Conservation (phyloP, 306 rosid species). For the Geum urbanum region DNA sequence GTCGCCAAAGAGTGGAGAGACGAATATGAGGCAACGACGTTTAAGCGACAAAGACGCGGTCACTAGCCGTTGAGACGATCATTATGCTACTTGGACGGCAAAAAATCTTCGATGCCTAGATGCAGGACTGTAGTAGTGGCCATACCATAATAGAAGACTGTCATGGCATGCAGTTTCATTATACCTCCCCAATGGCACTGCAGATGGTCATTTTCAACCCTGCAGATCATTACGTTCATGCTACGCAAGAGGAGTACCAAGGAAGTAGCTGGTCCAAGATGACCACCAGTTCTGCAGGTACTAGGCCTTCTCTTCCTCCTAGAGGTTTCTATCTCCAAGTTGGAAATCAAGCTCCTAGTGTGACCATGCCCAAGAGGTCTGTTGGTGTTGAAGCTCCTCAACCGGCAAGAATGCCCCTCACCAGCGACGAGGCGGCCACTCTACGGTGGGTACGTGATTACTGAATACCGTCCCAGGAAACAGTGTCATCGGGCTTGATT, state of each 20-base stretch:
- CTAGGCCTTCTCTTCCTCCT: background rate
- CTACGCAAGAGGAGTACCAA: background rate
- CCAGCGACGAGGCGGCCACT: constrained; percentile 18
- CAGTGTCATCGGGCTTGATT: background rate
- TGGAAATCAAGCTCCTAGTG: constrained; percentile 1
- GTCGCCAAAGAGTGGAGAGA: too few relatives aligned
- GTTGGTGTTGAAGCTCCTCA: constrained; percentile 17
- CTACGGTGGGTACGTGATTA: background rate
- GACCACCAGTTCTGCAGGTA: background rate
- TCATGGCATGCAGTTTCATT: background rate
- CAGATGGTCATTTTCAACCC: background rate
- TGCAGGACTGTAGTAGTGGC: too few relatives aligned
- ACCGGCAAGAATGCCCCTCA: background rate
- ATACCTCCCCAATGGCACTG: background rate
- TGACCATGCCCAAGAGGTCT: background rate
- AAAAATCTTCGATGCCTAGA: too few relatives aligned
- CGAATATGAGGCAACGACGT: too few relatives aligned
- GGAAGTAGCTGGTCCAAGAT: background rate
- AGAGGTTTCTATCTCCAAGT: background rate
- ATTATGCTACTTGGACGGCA: too few relatives aligned
- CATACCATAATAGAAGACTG: background rate
- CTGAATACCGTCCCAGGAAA: background rate
- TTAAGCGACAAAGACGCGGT: too few relatives aligned
- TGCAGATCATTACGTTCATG: background rate
- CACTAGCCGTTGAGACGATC: too few relatives aligned